Base-by-base conservation (phyloP, 176 grass and related monocot species). In the Avena eriantha region DNA sequence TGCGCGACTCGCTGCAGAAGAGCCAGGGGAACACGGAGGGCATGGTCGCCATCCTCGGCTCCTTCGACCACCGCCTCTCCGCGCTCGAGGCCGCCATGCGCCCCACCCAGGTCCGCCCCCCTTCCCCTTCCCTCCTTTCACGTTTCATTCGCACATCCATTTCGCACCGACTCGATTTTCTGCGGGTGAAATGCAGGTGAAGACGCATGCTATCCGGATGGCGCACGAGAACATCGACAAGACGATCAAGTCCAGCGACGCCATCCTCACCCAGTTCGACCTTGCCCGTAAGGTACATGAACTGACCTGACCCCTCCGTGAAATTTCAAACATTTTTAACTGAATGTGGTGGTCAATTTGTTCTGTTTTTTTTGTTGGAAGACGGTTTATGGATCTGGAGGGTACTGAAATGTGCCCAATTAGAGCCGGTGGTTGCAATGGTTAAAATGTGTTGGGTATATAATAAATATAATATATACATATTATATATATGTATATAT, bases 21-120 rank as follows among this genome's bases (percentile, higher is more conserved):
- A 93, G 97, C 84, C 87, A 94, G 69, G 81, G 65, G 34, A 96
- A 98, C 88, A 98, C 94, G 36, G 92, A 98, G 14, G 78, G 88
- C 71, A 96, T 94, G 94, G 94, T 98, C 22, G n/a, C 90, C 66
- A 96, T 92, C 84, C 90, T 98, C 82, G 96, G 96, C 18, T 94
- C 96, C 86, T 96, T 98, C 87, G 96, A 96, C 84, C 93, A 98
- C 84, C 96, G 90, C 79, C 93, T 96, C 84, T 98, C 96, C 63
- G 92, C 88, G 68, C 92, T 98, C 76, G 96, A 98, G 87, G 90
- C 93, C 31, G 90, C 88, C 69, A 96, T 96, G 93, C 96, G 96
- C 56, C 97, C 97, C 84, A 94, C 89, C 29, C 96, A 96, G 94
- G 96, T 94, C 29, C 47, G 2, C 1, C 71, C 26, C 19, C 31